phyloP scores from a whole-genome alignment of 2,329 filamentous ascomycete species.

The Cladosporium sphaerospermum region DNA sequence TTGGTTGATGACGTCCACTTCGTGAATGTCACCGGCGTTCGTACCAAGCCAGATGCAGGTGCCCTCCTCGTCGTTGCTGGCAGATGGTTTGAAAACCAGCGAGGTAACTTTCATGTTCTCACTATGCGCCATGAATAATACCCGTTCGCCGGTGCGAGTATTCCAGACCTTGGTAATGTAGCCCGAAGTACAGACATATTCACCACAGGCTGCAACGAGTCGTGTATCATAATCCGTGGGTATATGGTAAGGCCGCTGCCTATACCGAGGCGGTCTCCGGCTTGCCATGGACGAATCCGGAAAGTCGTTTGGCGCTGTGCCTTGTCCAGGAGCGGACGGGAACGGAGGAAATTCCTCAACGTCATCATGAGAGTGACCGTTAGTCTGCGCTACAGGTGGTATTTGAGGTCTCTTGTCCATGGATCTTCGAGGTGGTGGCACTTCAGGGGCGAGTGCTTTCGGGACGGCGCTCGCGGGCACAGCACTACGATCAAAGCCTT shows the following conservation, averaged over 20 bases:
- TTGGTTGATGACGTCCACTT: slow-evolving; percentile 74
- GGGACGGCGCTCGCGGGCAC: slow-evolving; percentile 7
- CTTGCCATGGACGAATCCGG: slow-evolving; percentile 83
- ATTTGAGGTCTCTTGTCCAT: slow-evolving; percentile 21
- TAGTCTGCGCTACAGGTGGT: slow-evolving; percentile 24
- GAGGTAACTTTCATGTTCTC: slow-evolving; percentile 79
- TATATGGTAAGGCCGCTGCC: slow-evolving; percentile 68
- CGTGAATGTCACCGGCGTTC: slow-evolving; percentile 78
- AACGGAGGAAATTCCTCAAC: slow-evolving; percentile 35
- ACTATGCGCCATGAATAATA: slow-evolving; percentile 75
- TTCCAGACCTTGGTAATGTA: slow-evolving; percentile 86
- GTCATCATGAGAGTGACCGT: slow-evolving; percentile 36
- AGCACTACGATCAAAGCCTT: slow-evolving; percentile 22
- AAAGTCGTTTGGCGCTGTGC: slow-evolving; percentile 44
- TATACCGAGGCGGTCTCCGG: slow-evolving; percentile 70
- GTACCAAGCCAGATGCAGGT: slow-evolving; percentile 83
- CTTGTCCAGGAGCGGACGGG: neutral
- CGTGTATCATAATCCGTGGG: slow-evolving; percentile 80
- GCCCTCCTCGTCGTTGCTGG: slow-evolving; percentile 73
- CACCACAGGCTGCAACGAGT: slow-evolving; percentile 80
- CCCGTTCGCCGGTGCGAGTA: slow-evolving; percentile 68
- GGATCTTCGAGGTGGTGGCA: slow-evolving; percentile 30
- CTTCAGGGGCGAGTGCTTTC: slow-evolving; percentile 23
- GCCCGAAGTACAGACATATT: slow-evolving; percentile 79
- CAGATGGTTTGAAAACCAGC: slow-evolving; percentile 77